phyloP scores from a whole-genome alignment of 768 basidiomycete species.

The Megacollybia marginata region DNA sequence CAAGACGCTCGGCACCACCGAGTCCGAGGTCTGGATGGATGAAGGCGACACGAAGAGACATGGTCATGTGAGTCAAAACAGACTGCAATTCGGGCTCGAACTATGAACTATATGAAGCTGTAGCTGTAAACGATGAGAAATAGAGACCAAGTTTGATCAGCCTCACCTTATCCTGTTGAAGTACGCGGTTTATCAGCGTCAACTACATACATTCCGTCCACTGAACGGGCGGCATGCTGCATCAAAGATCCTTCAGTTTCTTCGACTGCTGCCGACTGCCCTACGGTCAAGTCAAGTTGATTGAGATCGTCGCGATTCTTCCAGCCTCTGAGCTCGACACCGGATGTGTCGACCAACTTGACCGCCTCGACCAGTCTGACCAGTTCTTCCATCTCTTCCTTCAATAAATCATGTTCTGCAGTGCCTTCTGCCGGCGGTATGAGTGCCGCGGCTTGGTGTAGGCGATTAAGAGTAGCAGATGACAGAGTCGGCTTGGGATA shows the following conservation, averaged over 20 bases:
- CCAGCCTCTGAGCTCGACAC: conserved; percentile 22
- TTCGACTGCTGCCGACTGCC: not conserved
- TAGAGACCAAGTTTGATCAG: too few species aligned
- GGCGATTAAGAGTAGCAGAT: conserved; percentile 46
- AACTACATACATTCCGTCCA: conserved; percentile 55
- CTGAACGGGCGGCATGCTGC: conserved; percentile 40
- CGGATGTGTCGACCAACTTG: conserved; percentile 45
- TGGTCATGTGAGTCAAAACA: not conserved
- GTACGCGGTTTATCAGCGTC: conserved; percentile 32
- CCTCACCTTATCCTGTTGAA: too few species aligned
- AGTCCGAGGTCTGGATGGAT: conserved; percentile 95
- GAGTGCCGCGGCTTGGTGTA: conserved; percentile 71
- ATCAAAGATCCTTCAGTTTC: conserved; percentile 28
- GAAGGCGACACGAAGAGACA: conserved; percentile 58
- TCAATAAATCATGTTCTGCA: conserved; percentile 40
- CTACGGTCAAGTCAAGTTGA: conserved; percentile 8
- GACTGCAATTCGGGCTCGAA: too few species aligned
- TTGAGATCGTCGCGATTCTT: conserved; percentile 33
- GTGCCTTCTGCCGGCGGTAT: conserved; percentile 56
- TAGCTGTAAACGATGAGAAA: too few species aligned
- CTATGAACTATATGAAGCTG: too few species aligned
- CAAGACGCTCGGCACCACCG: conserved; percentile 93
- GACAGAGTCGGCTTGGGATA: conserved; percentile 64
- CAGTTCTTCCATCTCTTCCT: conserved; percentile 60
- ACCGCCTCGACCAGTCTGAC: conserved; percentile 78